A percentile compares a stretch with the other conserved stretches of the same genome.
Evolutionary conservation across 2,329 filamentous ascomycete species (phyloP).

Genomic region (Exophiala sp.): DNA sequence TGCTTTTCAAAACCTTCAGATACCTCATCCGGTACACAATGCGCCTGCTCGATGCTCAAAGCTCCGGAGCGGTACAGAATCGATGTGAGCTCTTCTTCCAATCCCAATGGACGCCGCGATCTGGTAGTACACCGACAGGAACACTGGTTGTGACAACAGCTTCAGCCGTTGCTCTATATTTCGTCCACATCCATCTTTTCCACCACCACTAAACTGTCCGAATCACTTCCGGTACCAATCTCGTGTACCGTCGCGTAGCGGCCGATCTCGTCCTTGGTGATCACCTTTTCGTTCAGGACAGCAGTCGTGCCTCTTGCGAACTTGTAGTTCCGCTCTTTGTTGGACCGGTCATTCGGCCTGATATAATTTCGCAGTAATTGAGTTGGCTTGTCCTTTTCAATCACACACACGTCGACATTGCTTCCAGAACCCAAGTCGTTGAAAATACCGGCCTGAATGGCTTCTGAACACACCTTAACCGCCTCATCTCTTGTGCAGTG

Average conservation of each 20-base stretch:
- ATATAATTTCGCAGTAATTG: slow-evolving; percentile 83
- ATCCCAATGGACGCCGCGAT: not conserved
- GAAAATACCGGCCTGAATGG: slow-evolving; percentile 95
- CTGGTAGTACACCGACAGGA: slow-evolving; percentile 12
- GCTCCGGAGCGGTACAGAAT: not conserved
- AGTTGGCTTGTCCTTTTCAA: slow-evolving; percentile 91
- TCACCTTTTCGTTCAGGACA: slow-evolving; percentile 92
- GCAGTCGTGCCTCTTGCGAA: slow-evolving; percentile 92
- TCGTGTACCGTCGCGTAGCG: slow-evolving; percentile 93
- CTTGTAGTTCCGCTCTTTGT: slow-evolving; percentile 90
- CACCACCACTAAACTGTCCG: slow-evolving; percentile 53
- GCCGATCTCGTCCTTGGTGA: slow-evolving; percentile 87
- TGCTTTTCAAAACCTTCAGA: too few species aligned
- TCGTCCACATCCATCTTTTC: slow-evolving; percentile 65
- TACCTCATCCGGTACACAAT: not conserved
- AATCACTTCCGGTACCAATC: slow-evolving; percentile 55
- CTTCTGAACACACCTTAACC: slow-evolving; percentile 76
- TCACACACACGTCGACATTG: slow-evolving; percentile 95
- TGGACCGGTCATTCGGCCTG: slow-evolving; percentile 83
- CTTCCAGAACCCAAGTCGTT: slow-evolving; percentile 96
- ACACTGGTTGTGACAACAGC: not conserved
- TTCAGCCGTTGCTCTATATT: slow-evolving; percentile 1
- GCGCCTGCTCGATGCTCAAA: too few species aligned
- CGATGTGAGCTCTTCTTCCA: not conserved
- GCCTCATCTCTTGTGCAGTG: slow-evolving; percentile 73